These are phyloP conservation scores for Leccinum glutinopallens DNA, from an alignment of 1,284 basidiomycete species.

Conservation along the genomic window DNA sequence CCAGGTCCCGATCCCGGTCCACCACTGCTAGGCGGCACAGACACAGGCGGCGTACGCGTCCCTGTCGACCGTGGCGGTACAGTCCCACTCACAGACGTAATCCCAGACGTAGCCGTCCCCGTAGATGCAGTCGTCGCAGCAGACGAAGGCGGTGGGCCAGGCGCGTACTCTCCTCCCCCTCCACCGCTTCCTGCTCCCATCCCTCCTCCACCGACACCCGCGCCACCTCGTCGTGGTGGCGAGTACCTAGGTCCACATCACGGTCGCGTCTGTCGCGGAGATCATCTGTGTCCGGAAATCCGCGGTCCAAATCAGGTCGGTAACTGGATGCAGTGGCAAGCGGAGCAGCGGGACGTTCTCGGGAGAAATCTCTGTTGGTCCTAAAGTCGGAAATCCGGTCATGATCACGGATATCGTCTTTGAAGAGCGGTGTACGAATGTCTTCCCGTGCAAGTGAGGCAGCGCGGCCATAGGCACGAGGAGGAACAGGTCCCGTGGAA, in stretches of 20 bases:
- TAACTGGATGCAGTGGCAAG: slow-evolving; percentile 26
- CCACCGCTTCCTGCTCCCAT: neutral
- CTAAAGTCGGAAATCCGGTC: slow-evolving; percentile 35
- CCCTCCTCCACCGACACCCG: neutral
- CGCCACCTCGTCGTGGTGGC: slow-evolving; percentile 26
- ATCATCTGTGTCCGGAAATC: slow-evolving; percentile 31
- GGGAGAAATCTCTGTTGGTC: slow-evolving; percentile 35
- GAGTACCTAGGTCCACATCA: slow-evolving; percentile 34
- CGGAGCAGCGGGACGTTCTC: slow-evolving; percentile 32
- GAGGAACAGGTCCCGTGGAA: slow-evolving; percentile 32
- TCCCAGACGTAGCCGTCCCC: neutral
- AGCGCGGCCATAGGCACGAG: slow-evolving; percentile 29
- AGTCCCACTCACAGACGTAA: slow-evolving; percentile 14
- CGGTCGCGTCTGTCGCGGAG: slow-evolving; percentile 39
- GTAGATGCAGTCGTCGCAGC: slow-evolving; percentile 14
- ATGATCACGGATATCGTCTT: slow-evolving; percentile 31
- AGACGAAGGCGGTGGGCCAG: slow-evolving; percentile 24
- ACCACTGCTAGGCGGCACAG: slow-evolving; percentile 19
- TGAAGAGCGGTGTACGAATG: slow-evolving; percentile 30
- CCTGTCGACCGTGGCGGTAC: slow-evolving; percentile 22
- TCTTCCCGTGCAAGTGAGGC: slow-evolving; percentile 38
- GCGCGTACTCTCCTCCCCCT: slow-evolving; percentile 18
- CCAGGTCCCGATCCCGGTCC: slow-evolving; percentile 7
- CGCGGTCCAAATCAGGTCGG: slow-evolving; percentile 39
- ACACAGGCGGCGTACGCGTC: slow-evolving; percentile 24